Conservation (phyloP, 176 grass and related monocot species). For the Metroxylon sagu region DNA sequence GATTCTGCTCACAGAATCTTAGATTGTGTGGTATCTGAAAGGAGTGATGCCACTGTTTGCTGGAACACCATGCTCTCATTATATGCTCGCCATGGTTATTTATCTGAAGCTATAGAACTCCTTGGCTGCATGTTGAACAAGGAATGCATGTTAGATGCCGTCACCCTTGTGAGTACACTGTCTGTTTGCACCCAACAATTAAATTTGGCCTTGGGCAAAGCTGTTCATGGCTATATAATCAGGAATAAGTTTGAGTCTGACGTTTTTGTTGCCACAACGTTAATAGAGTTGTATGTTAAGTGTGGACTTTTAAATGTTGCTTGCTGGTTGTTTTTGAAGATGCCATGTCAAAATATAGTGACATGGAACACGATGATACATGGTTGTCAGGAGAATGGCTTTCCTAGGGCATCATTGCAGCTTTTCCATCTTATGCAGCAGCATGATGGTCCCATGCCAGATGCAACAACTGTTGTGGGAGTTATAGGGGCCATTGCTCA, state of each 20-base stretch:
- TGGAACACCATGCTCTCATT: constrained; percentile 18
- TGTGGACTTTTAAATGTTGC: constrained; percentile 2
- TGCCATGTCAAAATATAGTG: constrained; percentile 13
- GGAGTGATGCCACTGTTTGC: not conserved
- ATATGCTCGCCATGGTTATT: constrained; percentile 1
- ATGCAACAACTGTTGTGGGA: constrained; percentile 22
- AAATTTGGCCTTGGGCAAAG: constrained; percentile 15
- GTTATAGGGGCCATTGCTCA: constrained; percentile 16
- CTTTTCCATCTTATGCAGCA: constrained; percentile 25
- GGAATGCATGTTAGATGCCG: constrained; percentile 6
- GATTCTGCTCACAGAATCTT: constrained; percentile 8
- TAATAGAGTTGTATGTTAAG: constrained; percentile 15
- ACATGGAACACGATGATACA: constrained; percentile 25
- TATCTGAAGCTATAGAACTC: constrained; percentile 9
- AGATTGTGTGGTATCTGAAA: not conserved
- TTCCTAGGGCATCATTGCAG: constrained; percentile 9
- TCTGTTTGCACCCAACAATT: constrained; percentile 8
- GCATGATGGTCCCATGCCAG: constrained; percentile 9
- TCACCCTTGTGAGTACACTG: constrained; percentile 14
- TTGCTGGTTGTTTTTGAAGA: constrained; percentile 14
- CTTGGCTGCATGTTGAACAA: constrained; percentile 3
- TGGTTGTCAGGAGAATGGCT: constrained; percentile 11
- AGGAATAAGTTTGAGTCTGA: constrained; percentile 6
- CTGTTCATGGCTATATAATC: constrained; percentile 16
- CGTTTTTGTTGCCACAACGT: constrained; percentile 6